Base-by-base conservation (phyloP, 192 early-diverging fungal genomes). In the Spinellus fusiger region DNA sequence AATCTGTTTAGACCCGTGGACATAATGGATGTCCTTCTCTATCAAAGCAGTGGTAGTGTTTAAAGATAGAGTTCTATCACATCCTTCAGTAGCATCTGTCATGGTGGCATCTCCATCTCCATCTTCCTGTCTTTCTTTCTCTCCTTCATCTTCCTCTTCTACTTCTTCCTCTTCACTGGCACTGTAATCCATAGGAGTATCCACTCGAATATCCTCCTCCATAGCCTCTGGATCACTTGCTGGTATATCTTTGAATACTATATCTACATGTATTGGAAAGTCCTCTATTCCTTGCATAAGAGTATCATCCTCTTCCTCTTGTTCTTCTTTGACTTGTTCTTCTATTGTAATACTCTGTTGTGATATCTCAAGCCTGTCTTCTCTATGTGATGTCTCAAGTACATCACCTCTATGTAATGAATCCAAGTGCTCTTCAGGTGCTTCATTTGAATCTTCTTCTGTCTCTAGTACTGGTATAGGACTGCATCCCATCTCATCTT, bases 151-250 rank as follows among this genome's bases (percentile, higher is more conserved):
- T 8, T 58, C 56, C 34, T 44, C 40, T 3, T 44, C 15, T 10
- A n/a, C 16, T 9, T 51, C 32, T 13, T 34, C 56, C 5, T 58
- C 56, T 26, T 44, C 40, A 10, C 18, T 12, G 3, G 49, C 67
- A 60, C 23, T 69, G 58, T 25, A 75, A 20, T 40, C 73, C 70
- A 60, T 75, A 12, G 13, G 40, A n/a, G 40, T 44, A 44, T 44
- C 40, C 40, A 10, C 4, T 10, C 40, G 2, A 44, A 18, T 44
- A 44, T 44, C 40, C 18, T 44, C 40, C 40, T 44, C 40, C 40
- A 44, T 44, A 12, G 40, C 40, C 10, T 44, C 40, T 12, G 40
- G 13, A 10, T 10, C 1, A 10, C 13, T 18, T n/a, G 40, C 40
- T 2, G 40, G 10, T 44, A 12, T 3, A 12, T 44, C 40, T 44